phyloP scores from a whole-genome alignment of 345 rosid species.

The Lepidium sativum region DNA sequence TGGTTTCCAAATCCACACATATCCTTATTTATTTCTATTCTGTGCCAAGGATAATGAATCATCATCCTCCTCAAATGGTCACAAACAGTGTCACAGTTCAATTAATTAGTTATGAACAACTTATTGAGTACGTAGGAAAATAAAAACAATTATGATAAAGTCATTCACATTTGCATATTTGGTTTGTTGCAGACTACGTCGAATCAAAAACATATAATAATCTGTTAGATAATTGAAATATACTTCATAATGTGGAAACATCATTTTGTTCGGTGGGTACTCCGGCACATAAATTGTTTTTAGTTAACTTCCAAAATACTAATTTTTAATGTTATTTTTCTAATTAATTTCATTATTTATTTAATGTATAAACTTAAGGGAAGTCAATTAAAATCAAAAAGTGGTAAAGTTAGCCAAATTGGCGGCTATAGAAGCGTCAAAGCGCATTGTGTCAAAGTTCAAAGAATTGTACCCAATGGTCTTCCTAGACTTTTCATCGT shows the following conservation, averaged over 20 bases:
- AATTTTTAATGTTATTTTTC: too few relatives aligned
- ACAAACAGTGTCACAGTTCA: background rate
- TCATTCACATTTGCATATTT: background rate
- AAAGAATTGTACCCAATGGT: conserved; percentile 8
- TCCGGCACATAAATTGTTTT: background rate
- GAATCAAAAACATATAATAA: background rate
- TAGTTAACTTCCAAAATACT: background rate
- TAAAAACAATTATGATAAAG: background rate
- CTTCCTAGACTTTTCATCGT: background rate
- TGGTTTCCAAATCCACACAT: conserved; percentile 6
- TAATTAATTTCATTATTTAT: background rate
- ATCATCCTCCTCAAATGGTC: background rate
- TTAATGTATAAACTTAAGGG: background rate
- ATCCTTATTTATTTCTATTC: background rate
- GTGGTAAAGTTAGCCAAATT: conserved; percentile 13
- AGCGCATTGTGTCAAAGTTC: conserved; percentile 15
- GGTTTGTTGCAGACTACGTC: background rate
- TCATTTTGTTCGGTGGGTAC: background rate
- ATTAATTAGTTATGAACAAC: background rate
- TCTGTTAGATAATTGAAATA: background rate
- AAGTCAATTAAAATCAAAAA: background rate
- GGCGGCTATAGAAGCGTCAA: conserved; percentile 22
- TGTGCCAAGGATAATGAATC: background rate
- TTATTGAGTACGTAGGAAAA: background rate
- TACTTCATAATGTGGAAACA: background rate